phyloP scores from a whole-genome alignment of 2,329 filamentous ascomycete genomes.

The Phyllosticta citriasiana region DNA sequence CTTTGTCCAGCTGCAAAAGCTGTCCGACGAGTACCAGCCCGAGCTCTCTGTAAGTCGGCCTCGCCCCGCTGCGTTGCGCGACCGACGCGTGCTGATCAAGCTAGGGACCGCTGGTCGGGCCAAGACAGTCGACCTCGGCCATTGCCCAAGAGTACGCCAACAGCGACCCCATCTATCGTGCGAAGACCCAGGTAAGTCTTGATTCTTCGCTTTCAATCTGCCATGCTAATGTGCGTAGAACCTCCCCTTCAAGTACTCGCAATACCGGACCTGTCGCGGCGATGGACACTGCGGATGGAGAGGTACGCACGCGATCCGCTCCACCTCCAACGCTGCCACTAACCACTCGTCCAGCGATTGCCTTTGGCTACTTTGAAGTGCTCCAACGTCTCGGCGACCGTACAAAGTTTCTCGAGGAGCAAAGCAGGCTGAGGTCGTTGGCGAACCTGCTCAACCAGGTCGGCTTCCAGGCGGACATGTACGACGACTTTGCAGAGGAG shows the following conservation, averaged over 20 bases:
- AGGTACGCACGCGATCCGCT: slow-evolving; percentile 52
- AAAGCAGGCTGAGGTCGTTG: slow-evolving; percentile 60
- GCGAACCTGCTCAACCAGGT: slow-evolving; percentile 59
- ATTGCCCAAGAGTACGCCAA: slow-evolving; percentile 82
- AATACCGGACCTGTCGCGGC: slow-evolving; percentile 78
- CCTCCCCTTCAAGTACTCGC: slow-evolving; percentile 72
- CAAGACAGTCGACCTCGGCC: slow-evolving; percentile 62
- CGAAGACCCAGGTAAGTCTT: slow-evolving; percentile 70
- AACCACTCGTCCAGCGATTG: slow-evolving; percentile 56
- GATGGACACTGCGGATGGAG: slow-evolving; percentile 97
- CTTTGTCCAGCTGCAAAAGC: slow-evolving; percentile 50
- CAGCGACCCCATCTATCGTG: slow-evolving; percentile 73
- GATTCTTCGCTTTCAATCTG: not conserved
- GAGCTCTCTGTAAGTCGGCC: slow-evolving; percentile 42
- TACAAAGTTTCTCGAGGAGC: slow-evolving; percentile 58
- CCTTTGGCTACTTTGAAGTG: slow-evolving; percentile 86
- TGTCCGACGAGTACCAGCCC: slow-evolving; percentile 51
- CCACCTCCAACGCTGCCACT: slow-evolving; percentile 14
- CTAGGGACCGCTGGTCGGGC: slow-evolving; percentile 75
- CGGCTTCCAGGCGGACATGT: slow-evolving; percentile 59
- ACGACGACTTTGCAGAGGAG: slow-evolving; percentile 76
- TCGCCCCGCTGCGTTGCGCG: slow-evolving; percentile 1
- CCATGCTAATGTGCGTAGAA: slow-evolving; percentile 41
- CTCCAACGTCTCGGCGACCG: slow-evolving; percentile 59
- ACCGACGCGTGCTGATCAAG: slow-evolving; percentile 12